These are phyloP conservation scores for Zea luxurians DNA, from an alignment of 176 grass and related monocot species.

Conservation along the genomic window DNA sequence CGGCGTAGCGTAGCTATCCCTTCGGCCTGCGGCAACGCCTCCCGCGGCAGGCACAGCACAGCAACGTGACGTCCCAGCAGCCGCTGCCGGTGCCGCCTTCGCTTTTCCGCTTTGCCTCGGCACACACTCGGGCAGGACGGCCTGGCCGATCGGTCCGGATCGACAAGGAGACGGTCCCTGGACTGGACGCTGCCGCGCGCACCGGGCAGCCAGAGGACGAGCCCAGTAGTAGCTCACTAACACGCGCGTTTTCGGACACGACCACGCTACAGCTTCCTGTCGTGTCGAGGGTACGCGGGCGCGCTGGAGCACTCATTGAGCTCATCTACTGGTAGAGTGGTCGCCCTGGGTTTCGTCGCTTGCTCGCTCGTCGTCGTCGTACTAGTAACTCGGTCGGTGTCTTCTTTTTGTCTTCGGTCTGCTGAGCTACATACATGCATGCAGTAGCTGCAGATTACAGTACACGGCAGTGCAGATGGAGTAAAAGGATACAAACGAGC, in stretches of 20 bases:
- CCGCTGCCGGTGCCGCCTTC: slow-evolving; percentile 7
- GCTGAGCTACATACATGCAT: background rate
- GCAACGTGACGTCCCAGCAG: slow-evolving; percentile 43
- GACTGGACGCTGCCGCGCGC: background rate
- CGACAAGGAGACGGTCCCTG: background rate
- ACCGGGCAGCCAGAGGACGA: background rate
- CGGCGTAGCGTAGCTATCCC: background rate
- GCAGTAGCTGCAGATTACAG: background rate
- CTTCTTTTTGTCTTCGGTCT: background rate
- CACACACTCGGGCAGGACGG: background rate
- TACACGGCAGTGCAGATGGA: too few species aligned
- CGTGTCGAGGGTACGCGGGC: background rate
- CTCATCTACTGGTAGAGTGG: background rate
- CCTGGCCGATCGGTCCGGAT: background rate
- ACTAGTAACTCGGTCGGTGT: background rate
- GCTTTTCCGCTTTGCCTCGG: slow-evolving; percentile 23
- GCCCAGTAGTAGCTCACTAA: background rate
- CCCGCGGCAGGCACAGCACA: slow-evolving; percentile 29
- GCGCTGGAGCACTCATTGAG: background rate
- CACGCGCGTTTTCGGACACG: background rate
- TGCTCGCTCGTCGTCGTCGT: background rate
- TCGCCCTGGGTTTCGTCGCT: background rate
- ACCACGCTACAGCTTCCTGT: background rate
- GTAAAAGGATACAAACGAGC: background rate
- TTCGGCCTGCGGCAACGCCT: slow-evolving; percentile 21